A percentile compares a stretch with the other conserved stretches of the same genome.
Evolutionary conservation across 2,329 filamentous ascomycete genomes (phyloP).

Genomic region (Hypoxylon sp.): DNA sequence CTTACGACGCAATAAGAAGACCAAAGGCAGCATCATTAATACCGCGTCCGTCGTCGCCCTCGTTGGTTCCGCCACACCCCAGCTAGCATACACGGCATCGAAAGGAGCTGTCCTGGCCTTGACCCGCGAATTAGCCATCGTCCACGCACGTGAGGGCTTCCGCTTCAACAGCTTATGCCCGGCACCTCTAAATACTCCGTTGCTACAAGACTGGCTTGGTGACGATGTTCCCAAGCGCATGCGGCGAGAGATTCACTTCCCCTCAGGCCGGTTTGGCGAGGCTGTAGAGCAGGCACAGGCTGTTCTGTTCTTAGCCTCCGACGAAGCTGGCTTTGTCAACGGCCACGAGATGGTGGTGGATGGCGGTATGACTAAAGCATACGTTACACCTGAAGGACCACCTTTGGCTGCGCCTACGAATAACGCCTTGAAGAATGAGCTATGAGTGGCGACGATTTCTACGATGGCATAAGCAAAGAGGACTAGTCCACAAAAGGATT

Average conservation of each 20-base stretch:
- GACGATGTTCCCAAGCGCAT: conserved; percentile 86
- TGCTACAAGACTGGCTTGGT: conserved; percentile 93
- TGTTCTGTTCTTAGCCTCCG: conserved; percentile 87
- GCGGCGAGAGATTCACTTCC: conserved; percentile 91
- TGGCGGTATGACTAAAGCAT: conserved; percentile 95
- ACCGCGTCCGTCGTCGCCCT: conserved; percentile 91
- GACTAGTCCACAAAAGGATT: background rate
- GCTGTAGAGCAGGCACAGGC: conserved; percentile 94
- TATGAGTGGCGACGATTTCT: conserved; percentile 51
- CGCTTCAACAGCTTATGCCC: conserved; percentile 94
- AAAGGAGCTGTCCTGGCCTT: conserved; percentile 93
- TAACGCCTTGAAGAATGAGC: conserved; percentile 68
- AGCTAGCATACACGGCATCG: conserved; percentile 92
- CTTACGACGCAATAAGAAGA: conserved; percentile 85
- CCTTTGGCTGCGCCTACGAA: conserved; percentile 69
- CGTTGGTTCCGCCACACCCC: conserved; percentile 87
- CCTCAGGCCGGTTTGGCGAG: conserved; percentile 88
- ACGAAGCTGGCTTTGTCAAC: conserved; percentile 92
- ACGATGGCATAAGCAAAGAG: background rate
- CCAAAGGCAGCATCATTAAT: conserved; percentile 87
- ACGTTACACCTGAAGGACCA: conserved; percentile 78
- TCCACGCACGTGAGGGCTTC: conserved; percentile 89
- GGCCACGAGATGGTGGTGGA: conserved; percentile 95
- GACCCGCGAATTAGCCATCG: conserved; percentile 91
- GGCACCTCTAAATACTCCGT: conserved; percentile 90